Conservation (phyloP, 2,329 filamentous ascomycete species). For the Aspergillus pseudoviridinutans region DNA sequence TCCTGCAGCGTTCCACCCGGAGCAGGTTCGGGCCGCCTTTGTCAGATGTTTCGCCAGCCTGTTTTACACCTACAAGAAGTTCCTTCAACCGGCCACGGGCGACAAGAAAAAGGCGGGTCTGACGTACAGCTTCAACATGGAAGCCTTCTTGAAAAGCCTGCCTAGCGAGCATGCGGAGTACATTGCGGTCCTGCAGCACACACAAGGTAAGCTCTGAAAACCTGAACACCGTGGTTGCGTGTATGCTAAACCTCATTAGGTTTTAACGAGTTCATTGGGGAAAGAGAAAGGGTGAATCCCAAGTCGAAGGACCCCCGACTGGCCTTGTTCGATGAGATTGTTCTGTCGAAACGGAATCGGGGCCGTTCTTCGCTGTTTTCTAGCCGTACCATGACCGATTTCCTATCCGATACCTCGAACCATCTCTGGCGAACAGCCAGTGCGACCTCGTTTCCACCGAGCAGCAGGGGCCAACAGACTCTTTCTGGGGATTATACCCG, state of each 20-base stretch:
- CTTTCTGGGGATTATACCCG: constrained; percentile 50
- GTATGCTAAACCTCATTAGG: constrained; percentile 30
- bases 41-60: constrained; percentile 66
- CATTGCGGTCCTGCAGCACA: constrained; percentile 59
- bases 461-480: constrained; percentile 44
- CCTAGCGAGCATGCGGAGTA: constrained; percentile 63
- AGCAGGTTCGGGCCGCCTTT: constrained; percentile 65
- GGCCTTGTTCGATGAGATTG: constrained; percentile 62
- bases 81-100: constrained; percentile 54
- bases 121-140: constrained; percentile 63
- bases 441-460: constrained; percentile 53
- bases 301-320: constrained; percentile 53
- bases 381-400: constrained; percentile 46
- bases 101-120: constrained; percentile 61
- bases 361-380: constrained; percentile 57
- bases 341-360: constrained; percentile 60
- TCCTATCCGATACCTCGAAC: constrained; percentile 60
- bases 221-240: not conserved
- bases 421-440: constrained; percentile 62
- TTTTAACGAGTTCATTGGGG: constrained; percentile 63
- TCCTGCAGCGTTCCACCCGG: constrained; percentile 62
- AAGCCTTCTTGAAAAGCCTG: constrained; percentile 61
- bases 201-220: constrained; percentile 47
- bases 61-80: constrained; percentile 66
- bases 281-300: constrained; percentile 53